A percentile compares a stretch with the other conserved stretches of the same genome.
These are phyloP conservation scores for Fusarium tjaetaba DNA, from an alignment of 2,329 filamentous ascomycete genomes.

Conservation along the genomic window DNA sequence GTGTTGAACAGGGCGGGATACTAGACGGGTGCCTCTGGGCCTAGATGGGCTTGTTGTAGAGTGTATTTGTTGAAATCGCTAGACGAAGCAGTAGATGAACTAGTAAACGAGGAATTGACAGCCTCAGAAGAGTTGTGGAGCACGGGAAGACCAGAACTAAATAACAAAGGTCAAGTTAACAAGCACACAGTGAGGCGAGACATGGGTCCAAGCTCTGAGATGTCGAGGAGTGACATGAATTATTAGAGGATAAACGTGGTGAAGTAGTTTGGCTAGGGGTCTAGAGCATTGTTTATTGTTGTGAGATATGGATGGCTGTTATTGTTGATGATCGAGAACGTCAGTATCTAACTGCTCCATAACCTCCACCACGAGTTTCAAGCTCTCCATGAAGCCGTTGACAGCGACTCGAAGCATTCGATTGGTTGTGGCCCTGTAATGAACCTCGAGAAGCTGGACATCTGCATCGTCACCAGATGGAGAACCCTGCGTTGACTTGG, in stretches of 20 bases:
- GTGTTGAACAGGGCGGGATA: constrained; percentile 18
- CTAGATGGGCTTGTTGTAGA: constrained; percentile 17
- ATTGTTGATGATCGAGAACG: constrained; percentile 63
- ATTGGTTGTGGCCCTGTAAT: constrained; percentile 90
- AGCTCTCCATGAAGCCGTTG: constrained; percentile 94
- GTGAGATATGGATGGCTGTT: constrained; percentile 1
- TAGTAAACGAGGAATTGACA: constrained; percentile 4
- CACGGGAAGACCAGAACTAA: constrained; percentile 33
- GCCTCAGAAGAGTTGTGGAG: constrained; percentile 4
- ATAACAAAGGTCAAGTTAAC: constrained; percentile 5
- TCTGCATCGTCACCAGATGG: constrained; percentile 33
- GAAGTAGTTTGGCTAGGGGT: not conserved
- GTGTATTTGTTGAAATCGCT: constrained; percentile 4
- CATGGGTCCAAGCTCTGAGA: not conserved
- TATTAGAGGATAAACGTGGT: not conserved
- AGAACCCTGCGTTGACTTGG: constrained; percentile 37
- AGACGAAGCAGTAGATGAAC: constrained; percentile 1
- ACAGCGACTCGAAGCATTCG: constrained; percentile 96
- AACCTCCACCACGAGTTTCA: constrained; percentile 84
- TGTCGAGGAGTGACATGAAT: not conserved
- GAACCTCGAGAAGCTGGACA: constrained; percentile 69
- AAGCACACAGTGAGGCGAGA: constrained; percentile 10
- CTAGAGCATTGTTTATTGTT: constrained; percentile 9
- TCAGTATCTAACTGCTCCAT: constrained; percentile 93
- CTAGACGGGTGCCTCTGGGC: constrained; percentile 28